Percentiles rank a stretch among this genome's conserved stretches.
These are phyloP conservation scores for Podila minutissima DNA, from an alignment of 192 early-diverging fungal genomes.

Conservation along the genomic window DNA sequence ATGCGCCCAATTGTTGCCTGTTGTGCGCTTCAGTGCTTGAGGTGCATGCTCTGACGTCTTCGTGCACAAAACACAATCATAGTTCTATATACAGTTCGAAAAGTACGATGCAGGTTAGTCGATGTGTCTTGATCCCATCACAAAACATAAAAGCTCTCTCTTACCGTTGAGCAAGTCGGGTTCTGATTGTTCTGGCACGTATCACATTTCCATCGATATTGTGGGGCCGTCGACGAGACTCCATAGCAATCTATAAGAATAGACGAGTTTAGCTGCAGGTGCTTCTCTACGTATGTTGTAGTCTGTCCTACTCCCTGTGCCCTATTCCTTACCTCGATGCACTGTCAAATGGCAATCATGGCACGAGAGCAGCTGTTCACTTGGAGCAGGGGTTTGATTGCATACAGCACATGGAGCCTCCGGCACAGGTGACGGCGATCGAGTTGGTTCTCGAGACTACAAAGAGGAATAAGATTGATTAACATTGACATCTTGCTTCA, in stretches of 20 bases:
- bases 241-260: slow-evolving; percentile 60
- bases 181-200: slow-evolving; percentile 69
- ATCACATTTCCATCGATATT: slow-evolving; percentile 57
- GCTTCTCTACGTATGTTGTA: no score
- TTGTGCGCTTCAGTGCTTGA: slow-evolving; percentile 72
- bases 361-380: slow-evolving; percentile 53
- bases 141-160: not conserved
- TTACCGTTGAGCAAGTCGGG: slow-evolving; percentile 68
- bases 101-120: no score
- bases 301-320: not conserved
- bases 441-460: slow-evolving; percentile 37
- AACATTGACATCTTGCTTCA: not conserved
- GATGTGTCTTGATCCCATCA: not conserved
- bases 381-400: slow-evolving; percentile 7
- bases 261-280: no score
- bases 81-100: slow-evolving; percentile 49
- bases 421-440: slow-evolving; percentile 48
- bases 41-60: slow-evolving; percentile 38
- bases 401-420: slow-evolving; percentile 58
- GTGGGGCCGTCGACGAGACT: slow-evolving; percentile 4
- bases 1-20: slow-evolving; percentile 84
- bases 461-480: not conserved
- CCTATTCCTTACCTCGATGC: slow-evolving; percentile 52
- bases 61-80: slow-evolving; percentile 72
- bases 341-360: slow-evolving; percentile 57